Conservation (phyloP, 148 eudicot species). For the Amaranthus hypochondriacus region DNA sequence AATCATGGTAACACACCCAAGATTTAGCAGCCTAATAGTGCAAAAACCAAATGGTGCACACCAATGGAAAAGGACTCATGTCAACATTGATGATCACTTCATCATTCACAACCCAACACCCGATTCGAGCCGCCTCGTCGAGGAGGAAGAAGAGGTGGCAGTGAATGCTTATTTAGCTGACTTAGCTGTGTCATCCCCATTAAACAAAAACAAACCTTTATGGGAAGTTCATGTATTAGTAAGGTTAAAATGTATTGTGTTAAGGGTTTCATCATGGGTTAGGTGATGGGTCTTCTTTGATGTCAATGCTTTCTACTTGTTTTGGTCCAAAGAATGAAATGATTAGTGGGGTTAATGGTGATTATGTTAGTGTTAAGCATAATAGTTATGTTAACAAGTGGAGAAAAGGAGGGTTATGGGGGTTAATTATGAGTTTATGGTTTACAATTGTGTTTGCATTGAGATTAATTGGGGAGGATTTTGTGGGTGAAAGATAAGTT, state of each 20-base stretch:
- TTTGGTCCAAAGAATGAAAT: conserved; percentile 14
- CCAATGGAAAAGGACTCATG: conserved; percentile 39
- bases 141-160: conserved; percentile 20
- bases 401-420: conserved; percentile 26
- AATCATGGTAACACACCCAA: conserved; percentile 48
- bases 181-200: conserved; percentile 52
- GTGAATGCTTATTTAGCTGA: conserved; percentile 53
- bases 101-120: conserved; percentile 16
- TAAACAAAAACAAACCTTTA: conserved; percentile 53
- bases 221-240: conserved; percentile 68
- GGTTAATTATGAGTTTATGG: conserved; percentile 36
- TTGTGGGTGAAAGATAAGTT: conserved; percentile 49
- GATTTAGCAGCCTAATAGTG: conserved; percentile 68
- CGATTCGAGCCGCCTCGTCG: background rate
- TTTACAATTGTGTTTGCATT: conserved; percentile 38
- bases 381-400: conserved; percentile 9
- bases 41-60: conserved; percentile 32
- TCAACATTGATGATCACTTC: conserved; percentile 57
- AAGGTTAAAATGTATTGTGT: conserved; percentile 39
- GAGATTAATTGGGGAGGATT: conserved; percentile 39
- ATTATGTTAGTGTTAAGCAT: background rate
- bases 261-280: conserved; percentile 72
- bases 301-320: conserved; percentile 52
- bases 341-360: conserved; percentile 16
- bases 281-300: conserved; percentile 72